Conservation (phyloP, 768 basidiomycete species). For the Trametes cinnabarina region DNA sequence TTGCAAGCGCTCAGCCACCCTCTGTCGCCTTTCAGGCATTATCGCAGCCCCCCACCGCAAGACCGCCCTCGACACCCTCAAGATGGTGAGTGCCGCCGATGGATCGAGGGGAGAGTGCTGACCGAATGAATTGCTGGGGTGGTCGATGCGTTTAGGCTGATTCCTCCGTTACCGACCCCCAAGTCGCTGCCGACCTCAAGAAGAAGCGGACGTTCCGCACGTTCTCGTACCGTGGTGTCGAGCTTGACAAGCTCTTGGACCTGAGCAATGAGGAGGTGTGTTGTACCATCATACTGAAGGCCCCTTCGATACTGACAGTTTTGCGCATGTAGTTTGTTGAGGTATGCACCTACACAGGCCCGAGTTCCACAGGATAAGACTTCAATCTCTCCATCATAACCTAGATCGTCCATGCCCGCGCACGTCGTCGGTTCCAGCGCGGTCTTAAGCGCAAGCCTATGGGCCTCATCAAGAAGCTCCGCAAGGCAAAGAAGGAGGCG, state of each 20-base stretch:
- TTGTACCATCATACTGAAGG: neutral
- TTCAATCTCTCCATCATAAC: neutral
- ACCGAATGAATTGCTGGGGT: constrained; percentile 4
- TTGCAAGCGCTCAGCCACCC: constrained; percentile 39
- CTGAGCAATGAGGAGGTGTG: constrained; percentile 89
- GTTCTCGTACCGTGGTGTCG: constrained; percentile 97
- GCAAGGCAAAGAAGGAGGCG: constrained; percentile 99
- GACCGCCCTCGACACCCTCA: constrained; percentile 27
- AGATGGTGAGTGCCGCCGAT: constrained; percentile 28
- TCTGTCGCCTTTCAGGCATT: constrained; percentile 18
- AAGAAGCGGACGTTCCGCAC: constrained; percentile 99
- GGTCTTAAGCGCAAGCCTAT: constrained; percentile 98
- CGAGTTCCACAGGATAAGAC: neutral
- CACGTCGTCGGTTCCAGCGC: constrained; percentile 97
- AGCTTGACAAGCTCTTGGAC: constrained; percentile 97
- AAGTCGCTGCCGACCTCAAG: constrained; percentile 95
- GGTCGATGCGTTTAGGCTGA: constrained; percentile 65
- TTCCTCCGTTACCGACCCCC: constrained; percentile 81
- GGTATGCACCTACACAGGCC: neutral
- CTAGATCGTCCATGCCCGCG: constrained; percentile 97
- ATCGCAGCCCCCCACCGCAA: constrained; percentile 21
- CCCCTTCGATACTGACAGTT: neutral
- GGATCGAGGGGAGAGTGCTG: constrained; percentile 19
- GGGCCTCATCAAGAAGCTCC: constrained; percentile 99
- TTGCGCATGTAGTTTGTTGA: too few relatives aligned